phyloP scores from a whole-genome alignment of 148 eudicot genomes.

The Salicornia ramosissima region DNA sequence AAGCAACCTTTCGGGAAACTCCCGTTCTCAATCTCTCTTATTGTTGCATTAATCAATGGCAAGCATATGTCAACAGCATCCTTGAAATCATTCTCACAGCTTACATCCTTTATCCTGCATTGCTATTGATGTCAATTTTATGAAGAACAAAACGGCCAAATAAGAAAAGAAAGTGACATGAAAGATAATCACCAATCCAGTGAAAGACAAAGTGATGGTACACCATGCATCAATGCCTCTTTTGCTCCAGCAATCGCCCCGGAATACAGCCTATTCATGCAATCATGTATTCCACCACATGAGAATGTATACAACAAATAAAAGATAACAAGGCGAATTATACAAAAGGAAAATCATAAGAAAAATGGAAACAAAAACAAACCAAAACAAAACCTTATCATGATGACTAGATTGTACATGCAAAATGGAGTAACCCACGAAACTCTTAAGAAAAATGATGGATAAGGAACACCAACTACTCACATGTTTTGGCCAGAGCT shows the following conservation, averaged over 20 bases:
- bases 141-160: not conserved
- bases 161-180: conserved; percentile 1
- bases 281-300: not conserved
- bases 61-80: conserved; percentile 72
- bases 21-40: conserved; percentile 60
- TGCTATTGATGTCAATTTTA: conserved; percentile 7
- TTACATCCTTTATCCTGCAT: conserved; percentile 78
- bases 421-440: conserved; percentile 3
- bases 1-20: conserved; percentile 55
- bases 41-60: conserved; percentile 57
- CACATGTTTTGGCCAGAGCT: conserved; percentile 85
- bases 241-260: conserved; percentile 89
- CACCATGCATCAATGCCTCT: conserved; percentile 76
- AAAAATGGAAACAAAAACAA: too few relatives aligned
- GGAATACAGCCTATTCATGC: conserved; percentile 64
- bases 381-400: not conserved
- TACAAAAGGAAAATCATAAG: too few relatives aligned
- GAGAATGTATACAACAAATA: not conserved
- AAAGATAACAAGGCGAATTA: not conserved
- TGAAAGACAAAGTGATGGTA: conserved; percentile 79
- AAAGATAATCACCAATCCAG: conserved; percentile 55
- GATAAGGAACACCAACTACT: conserved; percentile 30
- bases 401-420: not conserved
- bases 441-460: not conserved
- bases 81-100: conserved; percentile 74